Base-by-base conservation (phyloP, 1,139 yeast species). In the Candida pseudocylindracea region DNA sequence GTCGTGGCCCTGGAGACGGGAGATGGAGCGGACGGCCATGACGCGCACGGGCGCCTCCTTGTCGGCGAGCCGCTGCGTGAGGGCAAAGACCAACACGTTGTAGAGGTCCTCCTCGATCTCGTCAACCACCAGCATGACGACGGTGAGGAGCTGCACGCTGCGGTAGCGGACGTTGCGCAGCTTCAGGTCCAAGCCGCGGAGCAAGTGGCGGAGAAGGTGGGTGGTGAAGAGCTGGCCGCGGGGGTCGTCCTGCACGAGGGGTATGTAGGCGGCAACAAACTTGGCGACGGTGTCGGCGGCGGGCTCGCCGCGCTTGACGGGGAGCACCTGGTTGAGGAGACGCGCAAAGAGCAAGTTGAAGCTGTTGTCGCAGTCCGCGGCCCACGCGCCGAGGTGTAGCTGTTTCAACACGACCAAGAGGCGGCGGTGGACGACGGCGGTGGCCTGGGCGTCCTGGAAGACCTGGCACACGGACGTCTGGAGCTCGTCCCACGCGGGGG, bases 201-300 rank as follows among this genome's bases (percentile, higher is more conserved):
- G 50, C 30, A 81, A 53, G 49, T 76, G 85, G 30, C 67, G 61
- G 4, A 15, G n/a, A 10, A 13, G 81, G 62, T 29, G 81, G 50
- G 39, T 58, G 59, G 36, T 72, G 72, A 11, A 75, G 62, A 43
- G 29, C 8, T 37, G 35, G 26, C 36, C 33, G 12, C 36, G 41
- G 9, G 33, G 27, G 12, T 36, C 35, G 4, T 33, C 36, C 9
- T 31, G 29, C 8, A 26, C 32, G 7, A 15, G 29, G 3, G 10
- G 10, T 24, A n/a, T 11, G 10, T 30, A 81, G 9, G 67, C 63
- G 1, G 80, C 71, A 30, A 75, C 61, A 39, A 88, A 67, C 45
- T 75, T 78, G 33, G 79, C 76, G 5, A 81, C 64, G 40, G 91
- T 54, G 45, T 83, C 93, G 3, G 80, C 95, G 9, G 68, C 63